These are phyloP conservation scores for Haplographium delicatum DNA, from an alignment of 495 filamentous ascomycete species.

Conservation along the genomic window DNA sequence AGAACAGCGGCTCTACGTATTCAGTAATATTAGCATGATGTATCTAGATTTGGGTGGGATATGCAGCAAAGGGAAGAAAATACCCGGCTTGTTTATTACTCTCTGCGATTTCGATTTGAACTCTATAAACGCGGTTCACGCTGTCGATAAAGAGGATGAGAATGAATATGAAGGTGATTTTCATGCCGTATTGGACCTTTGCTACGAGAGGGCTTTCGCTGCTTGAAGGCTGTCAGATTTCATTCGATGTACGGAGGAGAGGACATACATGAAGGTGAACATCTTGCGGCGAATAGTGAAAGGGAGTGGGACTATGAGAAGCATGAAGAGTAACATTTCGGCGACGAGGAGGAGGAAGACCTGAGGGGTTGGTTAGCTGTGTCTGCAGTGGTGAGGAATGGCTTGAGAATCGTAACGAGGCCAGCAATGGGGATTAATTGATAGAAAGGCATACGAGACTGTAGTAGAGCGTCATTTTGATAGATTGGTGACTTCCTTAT, in stretches of 20 bases:
- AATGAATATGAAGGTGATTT: constrained; percentile 99
- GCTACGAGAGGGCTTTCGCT: constrained; percentile 70
- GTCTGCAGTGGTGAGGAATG: background rate
- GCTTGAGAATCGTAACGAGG: background rate
- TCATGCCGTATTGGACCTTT: constrained; percentile 46
- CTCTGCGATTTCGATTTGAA: constrained; percentile 77
- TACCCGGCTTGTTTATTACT: constrained; percentile 47
- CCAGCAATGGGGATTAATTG: background rate
- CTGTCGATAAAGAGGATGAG: constrained; percentile 97
- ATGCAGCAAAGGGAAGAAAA: constrained; percentile 5
- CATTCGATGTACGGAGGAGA: background rate
- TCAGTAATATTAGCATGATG: constrained; percentile 14
- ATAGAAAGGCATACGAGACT: constrained; percentile 67
- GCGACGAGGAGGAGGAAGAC: constrained; percentile 88
- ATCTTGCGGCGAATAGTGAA: constrained; percentile 81
- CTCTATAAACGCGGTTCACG: constrained; percentile 96
- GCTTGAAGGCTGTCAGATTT: constrained; percentile 32
- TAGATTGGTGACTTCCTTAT: constrained; percentile 5
- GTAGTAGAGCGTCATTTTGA: constrained; percentile 98
- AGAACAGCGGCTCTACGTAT: constrained; percentile 59
- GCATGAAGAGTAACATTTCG: constrained; percentile 91
- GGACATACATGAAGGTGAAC: constrained; percentile 60
- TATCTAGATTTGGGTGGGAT: background rate
- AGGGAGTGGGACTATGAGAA: constrained; percentile 86
- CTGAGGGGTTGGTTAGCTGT: constrained; percentile 38